phyloP scores from a whole-genome alignment of 2,329 filamentous ascomycete species.

The Pestalotiopsis sp. region DNA sequence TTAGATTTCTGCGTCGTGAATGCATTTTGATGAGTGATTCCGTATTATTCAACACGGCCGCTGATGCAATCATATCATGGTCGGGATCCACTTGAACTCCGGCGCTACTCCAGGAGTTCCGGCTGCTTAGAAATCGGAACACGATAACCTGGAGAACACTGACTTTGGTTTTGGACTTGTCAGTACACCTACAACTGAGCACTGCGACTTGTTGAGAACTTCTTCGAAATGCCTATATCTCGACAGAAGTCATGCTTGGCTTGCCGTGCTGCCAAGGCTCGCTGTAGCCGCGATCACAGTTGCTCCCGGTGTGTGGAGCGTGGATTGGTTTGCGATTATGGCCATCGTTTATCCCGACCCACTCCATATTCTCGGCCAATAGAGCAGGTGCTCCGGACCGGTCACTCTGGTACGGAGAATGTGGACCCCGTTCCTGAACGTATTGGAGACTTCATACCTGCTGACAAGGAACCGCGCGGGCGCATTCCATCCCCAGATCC shows the following conservation, averaged over 20 bases:
- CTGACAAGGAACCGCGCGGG: neutral
- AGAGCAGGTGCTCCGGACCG: neutral
- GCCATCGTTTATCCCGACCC: neutral
- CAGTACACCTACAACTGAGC: no score
- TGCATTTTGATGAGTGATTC: no score
- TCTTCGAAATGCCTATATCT: constrained; percentile 24
- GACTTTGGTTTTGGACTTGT: neutral
- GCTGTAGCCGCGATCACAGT: constrained; percentile 24
- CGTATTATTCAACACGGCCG: no score
- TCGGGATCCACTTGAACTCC: constrained; percentile 19
- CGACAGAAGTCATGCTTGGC: constrained; percentile 26
- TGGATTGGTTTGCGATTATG: constrained; percentile 22
- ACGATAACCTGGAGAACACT: neutral
- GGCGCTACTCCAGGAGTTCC: constrained; percentile 2
- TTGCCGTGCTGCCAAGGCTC: constrained; percentile 28
- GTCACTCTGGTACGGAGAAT: neutral
- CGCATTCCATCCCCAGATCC: neutral
- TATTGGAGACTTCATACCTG: neutral
- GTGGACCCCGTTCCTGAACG: neutral
- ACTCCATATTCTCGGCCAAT: constrained; percentile 12
- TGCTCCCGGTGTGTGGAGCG: constrained; percentile 25
- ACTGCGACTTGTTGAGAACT: neutral
- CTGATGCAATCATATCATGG: no score
- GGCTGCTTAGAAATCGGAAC: constrained; percentile 15
- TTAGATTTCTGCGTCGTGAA: no score